Evolutionary conservation across 1,139 yeast genomes (phyloP).

Genomic region (Martiniozyma asiatica): DNA sequence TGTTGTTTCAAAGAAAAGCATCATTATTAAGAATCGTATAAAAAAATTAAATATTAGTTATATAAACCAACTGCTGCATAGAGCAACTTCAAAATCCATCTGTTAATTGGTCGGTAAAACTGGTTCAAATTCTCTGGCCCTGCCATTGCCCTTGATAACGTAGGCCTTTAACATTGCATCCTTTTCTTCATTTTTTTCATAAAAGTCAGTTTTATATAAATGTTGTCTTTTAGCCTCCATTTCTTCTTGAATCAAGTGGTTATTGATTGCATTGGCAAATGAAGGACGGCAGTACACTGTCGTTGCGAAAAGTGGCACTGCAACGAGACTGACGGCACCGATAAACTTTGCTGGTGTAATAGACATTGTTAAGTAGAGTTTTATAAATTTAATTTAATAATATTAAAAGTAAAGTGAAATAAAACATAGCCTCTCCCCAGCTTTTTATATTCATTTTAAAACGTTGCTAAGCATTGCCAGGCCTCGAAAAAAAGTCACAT

Average conservation of each 20-base stretch:
- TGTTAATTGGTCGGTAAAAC: constrained; percentile 1
- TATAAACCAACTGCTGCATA: too few species aligned
- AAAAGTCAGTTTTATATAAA: constrained; percentile 17
- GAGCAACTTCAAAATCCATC: too few species aligned
- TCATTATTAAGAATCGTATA: too few species aligned
- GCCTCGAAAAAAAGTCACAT: too few species aligned
- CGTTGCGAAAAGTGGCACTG: constrained; percentile 19
- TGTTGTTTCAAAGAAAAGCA: too few species aligned
- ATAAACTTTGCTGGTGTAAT: constrained; percentile 18
- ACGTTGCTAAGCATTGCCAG: too few species aligned
- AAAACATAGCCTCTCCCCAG: too few species aligned
- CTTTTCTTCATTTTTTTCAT: constrained; percentile 11
- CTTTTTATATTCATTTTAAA: too few species aligned
- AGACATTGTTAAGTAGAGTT: too few species aligned
- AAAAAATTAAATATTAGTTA: too few species aligned
- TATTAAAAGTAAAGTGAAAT: too few species aligned
- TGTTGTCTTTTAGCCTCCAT: constrained; percentile 19
- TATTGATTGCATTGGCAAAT: constrained; percentile 23
- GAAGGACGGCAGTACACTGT: constrained; percentile 21
- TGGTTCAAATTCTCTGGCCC: constrained; percentile 17
- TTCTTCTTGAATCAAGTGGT: constrained; percentile 21
- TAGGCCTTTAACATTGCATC: constrained; percentile 18
- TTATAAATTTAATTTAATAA: too few species aligned
- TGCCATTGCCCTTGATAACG: constrained; percentile 17
- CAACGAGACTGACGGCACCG: constrained; percentile 19